Evolutionary conservation across 192 early-diverging fungal species (phyloP).

Genomic region (Coemansia sp.): DNA sequence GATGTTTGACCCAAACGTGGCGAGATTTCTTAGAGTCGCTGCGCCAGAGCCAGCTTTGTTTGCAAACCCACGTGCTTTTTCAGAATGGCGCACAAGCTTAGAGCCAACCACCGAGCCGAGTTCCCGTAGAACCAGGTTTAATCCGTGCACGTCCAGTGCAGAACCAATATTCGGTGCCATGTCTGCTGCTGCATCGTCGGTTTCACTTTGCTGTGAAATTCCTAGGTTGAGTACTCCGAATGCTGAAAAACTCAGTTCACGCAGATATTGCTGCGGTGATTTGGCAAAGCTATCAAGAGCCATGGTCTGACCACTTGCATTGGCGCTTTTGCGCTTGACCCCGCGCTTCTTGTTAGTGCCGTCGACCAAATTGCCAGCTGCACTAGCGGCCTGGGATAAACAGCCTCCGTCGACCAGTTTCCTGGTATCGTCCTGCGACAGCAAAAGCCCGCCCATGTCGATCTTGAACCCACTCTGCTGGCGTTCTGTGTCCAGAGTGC

Average conservation of each 20-base stretch:
- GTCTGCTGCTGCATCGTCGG: not conserved
- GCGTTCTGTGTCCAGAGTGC: not conserved
- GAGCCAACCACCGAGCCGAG: constrained; percentile 16
- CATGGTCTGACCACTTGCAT: not conserved
- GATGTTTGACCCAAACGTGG: constrained; percentile 48
- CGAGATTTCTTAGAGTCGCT: constrained; percentile 10
- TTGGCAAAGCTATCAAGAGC: constrained; percentile 18
- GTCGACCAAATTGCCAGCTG: not conserved
- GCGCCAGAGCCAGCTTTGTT: constrained; percentile 7
- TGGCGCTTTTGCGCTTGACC: constrained; percentile 24
- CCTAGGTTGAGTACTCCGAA: constrained; percentile 23
- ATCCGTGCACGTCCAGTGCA: not conserved
- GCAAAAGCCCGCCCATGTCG: constrained; percentile 35
- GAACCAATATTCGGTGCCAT: not conserved
- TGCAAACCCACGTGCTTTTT: constrained; percentile 15
- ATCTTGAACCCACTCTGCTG: constrained; percentile 8
- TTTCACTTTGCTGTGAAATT: not conserved
- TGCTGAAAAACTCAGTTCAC: constrained; percentile 47
- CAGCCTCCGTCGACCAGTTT: constrained; percentile 20
- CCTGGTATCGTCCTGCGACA: constrained; percentile 44
- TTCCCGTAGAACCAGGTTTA: constrained; percentile 31
- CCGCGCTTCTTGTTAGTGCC: constrained; percentile 19
- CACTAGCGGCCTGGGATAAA: not conserved
- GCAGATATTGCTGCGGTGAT: constrained; percentile 21
- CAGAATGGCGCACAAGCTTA: constrained; percentile 37